These are phyloP conservation scores for Dothideomycetes sp. DNA, from an alignment of 2,329 filamentous ascomycete species.

Conservation along the genomic window DNA sequence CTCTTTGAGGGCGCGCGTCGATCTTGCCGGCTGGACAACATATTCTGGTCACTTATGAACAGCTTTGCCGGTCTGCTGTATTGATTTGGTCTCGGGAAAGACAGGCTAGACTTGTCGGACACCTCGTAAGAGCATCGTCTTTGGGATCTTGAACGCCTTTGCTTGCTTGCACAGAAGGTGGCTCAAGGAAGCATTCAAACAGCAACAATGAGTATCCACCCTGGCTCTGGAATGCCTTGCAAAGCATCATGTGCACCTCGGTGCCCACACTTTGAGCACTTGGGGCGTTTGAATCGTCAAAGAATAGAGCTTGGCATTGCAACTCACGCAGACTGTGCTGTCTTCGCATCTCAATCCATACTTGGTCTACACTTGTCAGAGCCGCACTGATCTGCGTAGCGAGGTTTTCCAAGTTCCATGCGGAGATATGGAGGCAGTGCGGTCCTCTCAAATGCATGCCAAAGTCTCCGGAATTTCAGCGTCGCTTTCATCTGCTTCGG, in stretches of 20 bases:
- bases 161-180: constrained; percentile 13
- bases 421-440: constrained; percentile 27
- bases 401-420: constrained; percentile 43
- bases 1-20: constrained; percentile 70
- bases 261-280: constrained; percentile 19
- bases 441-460: constrained; percentile 7
- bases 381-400: constrained; percentile 44
- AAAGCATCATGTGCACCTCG: constrained; percentile 24
- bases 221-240: constrained; percentile 18
- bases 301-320: constrained; percentile 30
- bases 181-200: constrained; percentile 15
- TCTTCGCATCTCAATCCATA: constrained; percentile 27
- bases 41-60: constrained; percentile 55
- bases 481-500: neutral
- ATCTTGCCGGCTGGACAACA: constrained; percentile 60
- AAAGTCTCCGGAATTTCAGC: constrained; percentile 13
- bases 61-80: constrained; percentile 41
- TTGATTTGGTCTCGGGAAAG: constrained; percentile 36
- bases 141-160: constrained; percentile 38
- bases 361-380: constrained; percentile 47
- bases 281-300: constrained; percentile 14
- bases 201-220: constrained; percentile 30
- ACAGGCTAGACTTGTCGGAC: constrained; percentile 43
- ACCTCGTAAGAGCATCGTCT: constrained; percentile 40
- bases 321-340: constrained; percentile 38